These are phyloP conservation scores for Purshia tridentata DNA, from an alignment of 306 rosid species.

Conservation along the genomic window DNA sequence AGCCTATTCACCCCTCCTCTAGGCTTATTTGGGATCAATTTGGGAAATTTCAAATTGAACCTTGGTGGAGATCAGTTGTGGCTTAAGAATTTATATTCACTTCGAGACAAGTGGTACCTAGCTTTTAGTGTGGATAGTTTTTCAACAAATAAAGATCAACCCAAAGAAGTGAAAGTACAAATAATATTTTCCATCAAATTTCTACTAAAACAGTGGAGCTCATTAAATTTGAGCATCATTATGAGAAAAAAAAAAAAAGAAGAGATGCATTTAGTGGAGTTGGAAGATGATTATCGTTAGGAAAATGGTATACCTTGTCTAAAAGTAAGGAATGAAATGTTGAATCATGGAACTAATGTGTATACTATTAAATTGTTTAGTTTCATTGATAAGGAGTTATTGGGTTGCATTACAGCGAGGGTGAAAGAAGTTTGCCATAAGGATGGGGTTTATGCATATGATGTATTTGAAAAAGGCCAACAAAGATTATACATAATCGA, in stretches of 20 bases:
- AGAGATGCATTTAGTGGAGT: neutral
- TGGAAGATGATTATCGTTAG: neutral
- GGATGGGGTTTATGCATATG: neutral
- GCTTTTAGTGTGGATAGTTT: too few species aligned
- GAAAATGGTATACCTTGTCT: neutral
- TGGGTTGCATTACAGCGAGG: neutral
- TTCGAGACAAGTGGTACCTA: too few species aligned
- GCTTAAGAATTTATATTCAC: too few species aligned
- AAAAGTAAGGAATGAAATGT: neutral
- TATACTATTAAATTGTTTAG: neutral
- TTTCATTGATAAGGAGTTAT: neutral
- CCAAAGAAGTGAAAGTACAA: neutral
- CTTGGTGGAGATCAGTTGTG: constrained; percentile 1
- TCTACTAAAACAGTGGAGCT: neutral
- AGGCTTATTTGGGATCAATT: too few species aligned
- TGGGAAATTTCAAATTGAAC: too few species aligned
- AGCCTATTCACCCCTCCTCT: too few species aligned
- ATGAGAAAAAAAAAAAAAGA: neutral
- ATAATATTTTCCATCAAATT: neutral
- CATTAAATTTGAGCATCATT: neutral
- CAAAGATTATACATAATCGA: neutral
- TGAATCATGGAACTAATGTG: neutral
- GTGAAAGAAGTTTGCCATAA: neutral
- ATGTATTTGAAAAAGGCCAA: neutral
- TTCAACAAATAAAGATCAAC: neutral